phyloP scores from a whole-genome alignment of 176 grass and related monocot species.

The Aegilops umbellulata region DNA sequence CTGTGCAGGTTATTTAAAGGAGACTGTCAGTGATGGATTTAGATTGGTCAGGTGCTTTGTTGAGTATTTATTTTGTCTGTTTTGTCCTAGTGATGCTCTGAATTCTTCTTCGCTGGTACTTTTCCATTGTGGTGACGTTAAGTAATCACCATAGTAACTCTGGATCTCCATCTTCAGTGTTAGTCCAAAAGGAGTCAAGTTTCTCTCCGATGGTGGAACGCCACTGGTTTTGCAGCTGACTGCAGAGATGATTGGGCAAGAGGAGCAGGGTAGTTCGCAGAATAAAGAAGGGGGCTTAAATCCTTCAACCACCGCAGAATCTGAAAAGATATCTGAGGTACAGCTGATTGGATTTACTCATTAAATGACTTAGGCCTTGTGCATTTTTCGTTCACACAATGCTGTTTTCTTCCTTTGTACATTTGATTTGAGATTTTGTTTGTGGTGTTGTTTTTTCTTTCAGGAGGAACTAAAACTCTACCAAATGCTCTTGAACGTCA shows the following conservation, averaged over 20 bases:
- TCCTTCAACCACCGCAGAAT: constrained; percentile 35
- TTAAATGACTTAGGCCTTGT: constrained; percentile 3
- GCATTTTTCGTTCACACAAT: not conserved
- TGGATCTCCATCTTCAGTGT: constrained; percentile 62
- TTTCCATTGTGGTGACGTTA: not conserved
- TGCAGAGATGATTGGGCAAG: constrained; percentile 81
- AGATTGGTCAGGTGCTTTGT: constrained; percentile 62
- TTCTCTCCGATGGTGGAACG: constrained; percentile 60
- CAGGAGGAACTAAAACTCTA: constrained; percentile 80
- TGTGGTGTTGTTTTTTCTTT: constrained; percentile 21
- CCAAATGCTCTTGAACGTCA: constrained; percentile 65
- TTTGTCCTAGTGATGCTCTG: not conserved
- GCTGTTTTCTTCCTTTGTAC: not conserved
- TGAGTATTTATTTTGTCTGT: constrained; percentile 2
- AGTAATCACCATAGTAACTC: constrained; percentile 8
- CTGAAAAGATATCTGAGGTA: constrained; percentile 73
- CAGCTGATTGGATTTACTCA: constrained; percentile 9
- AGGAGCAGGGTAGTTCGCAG: constrained; percentile 53
- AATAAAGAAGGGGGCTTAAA: constrained; percentile 58
- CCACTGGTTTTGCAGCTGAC: constrained; percentile 72
- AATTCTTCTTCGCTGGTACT: not conserved
- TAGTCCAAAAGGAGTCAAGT: constrained; percentile 62
- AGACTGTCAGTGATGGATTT: constrained; percentile 60
- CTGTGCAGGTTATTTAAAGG: constrained; percentile 71
- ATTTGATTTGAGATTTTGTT: not conserved